Conservation (phyloP, 75 land plant species). For the Sequoia sempervirens region DNA sequence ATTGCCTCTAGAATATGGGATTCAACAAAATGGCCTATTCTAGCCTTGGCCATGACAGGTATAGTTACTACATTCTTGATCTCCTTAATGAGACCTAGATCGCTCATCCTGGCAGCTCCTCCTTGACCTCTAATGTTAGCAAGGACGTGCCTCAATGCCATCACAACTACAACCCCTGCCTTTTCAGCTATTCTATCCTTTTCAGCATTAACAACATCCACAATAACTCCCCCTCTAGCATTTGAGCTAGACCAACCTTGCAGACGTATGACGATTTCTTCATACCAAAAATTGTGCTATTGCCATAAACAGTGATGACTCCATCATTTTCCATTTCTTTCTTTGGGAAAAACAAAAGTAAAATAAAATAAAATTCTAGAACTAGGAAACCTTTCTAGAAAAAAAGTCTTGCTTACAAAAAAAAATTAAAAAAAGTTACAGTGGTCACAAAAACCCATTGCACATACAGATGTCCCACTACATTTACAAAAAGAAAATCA, state of each 20-base stretch:
- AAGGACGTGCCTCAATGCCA: constrained; percentile 73
- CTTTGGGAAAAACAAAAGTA: not conserved
- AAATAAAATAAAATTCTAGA: not conserved
- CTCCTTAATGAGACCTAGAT: constrained; percentile 68
- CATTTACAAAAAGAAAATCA: no score
- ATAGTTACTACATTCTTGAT: constrained; percentile 73
- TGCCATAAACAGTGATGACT: constrained; percentile 68
- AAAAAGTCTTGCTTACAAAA: no score
- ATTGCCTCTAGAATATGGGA: constrained; percentile 80
- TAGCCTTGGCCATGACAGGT: constrained; percentile 84
- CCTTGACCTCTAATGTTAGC: constrained; percentile 75
- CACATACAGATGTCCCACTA: no score
- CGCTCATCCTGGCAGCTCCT: constrained; percentile 80
- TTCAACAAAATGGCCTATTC: constrained; percentile 83
- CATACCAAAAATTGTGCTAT: constrained; percentile 36
- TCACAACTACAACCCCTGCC: constrained; percentile 79
- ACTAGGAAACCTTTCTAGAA: not conserved
- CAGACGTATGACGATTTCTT: constrained; percentile 64
- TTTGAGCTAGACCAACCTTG: constrained; percentile 72
- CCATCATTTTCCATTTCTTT: constrained; percentile 48
- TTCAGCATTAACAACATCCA: constrained; percentile 73
- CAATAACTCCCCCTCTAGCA: constrained; percentile 75
- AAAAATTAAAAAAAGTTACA: no score
- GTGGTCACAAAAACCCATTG: no score
- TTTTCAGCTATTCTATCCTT: constrained; percentile 78